Conservation (phyloP, 75 land plant species). For the Picea sitchensis region DNA sequence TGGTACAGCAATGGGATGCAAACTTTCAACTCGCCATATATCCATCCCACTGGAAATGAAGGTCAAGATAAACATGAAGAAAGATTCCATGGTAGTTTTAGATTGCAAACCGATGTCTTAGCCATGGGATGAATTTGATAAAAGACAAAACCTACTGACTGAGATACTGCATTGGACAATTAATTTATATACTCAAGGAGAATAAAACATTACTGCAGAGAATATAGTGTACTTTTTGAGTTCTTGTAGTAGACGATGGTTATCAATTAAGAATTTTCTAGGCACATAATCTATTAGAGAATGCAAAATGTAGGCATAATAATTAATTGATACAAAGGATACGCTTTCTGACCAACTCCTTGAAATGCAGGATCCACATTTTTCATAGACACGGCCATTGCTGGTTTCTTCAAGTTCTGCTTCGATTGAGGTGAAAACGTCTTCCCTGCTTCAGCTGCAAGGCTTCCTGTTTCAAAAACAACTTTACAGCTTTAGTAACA, state of each 20-base stretch:
- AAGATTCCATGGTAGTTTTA: background rate
- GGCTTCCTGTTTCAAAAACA: no score
- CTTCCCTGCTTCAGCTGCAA: no score
- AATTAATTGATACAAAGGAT: conserved; percentile 41
- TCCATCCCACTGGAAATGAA: conserved; percentile 37
- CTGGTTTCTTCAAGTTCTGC: no score
- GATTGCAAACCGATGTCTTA: background rate
- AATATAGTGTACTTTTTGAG: background rate
- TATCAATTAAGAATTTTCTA: background rate
- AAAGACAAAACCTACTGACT: background rate
- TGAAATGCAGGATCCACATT: conserved; percentile 82
- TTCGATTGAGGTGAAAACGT: no score
- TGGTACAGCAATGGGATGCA: conserved; percentile 27
- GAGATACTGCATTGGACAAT: background rate
- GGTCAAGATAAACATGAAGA: background rate
- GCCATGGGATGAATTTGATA: background rate
- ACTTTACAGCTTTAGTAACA: no score
- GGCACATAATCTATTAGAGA: background rate
- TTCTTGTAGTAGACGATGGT: background rate
- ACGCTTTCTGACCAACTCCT: conserved; percentile 82
- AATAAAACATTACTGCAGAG: background rate
- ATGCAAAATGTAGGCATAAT: background rate
- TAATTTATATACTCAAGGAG: background rate
- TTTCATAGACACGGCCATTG: conserved; percentile 45
- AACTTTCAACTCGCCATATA: conserved; percentile 46